These are phyloP conservation scores for Chaetomidium leptoderma DNA, from an alignment of 495 filamentous ascomycete species.

Conservation along the genomic window DNA sequence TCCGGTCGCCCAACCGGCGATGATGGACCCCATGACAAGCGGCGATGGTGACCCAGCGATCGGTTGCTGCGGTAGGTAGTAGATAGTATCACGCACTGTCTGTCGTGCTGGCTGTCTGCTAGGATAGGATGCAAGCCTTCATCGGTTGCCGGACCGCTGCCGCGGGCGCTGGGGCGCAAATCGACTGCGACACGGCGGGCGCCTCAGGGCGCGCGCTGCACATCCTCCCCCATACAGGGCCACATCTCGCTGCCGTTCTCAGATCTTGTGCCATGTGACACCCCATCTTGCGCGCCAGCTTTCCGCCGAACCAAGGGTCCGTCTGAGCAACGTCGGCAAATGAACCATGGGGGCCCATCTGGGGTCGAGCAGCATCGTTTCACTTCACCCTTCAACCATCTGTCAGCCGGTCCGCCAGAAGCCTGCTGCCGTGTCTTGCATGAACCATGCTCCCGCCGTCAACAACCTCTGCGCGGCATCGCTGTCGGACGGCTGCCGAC, in stretches of 20 bases:
- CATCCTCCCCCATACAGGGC: constrained; percentile 25
- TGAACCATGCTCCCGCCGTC: constrained; percentile 5
- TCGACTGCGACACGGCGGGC: constrained; percentile 26
- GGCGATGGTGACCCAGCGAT: constrained; percentile 1
- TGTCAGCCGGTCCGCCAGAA: constrained; percentile 22
- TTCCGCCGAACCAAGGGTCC: constrained; percentile 24
- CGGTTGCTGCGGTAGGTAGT: constrained; percentile 11
- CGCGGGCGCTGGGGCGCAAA: constrained; percentile 15
- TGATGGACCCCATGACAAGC: not conserved
- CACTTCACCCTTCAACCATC: constrained; percentile 30
- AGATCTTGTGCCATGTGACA: constrained; percentile 43
- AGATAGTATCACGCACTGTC: constrained; percentile 19
- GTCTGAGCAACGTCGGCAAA: constrained; percentile 22
- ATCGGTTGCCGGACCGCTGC: constrained; percentile 23
- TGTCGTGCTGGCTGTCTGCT: constrained; percentile 25
- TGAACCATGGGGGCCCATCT: constrained; percentile 28
- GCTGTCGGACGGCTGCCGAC: constrained; percentile 6
- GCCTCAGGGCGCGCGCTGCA: constrained; percentile 26
- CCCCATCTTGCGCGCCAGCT: constrained; percentile 28
- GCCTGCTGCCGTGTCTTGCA: constrained; percentile 13
- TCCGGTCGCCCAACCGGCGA: constrained; percentile 11
- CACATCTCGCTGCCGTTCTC: constrained; percentile 29
- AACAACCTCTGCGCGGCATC: constrained; percentile 1
- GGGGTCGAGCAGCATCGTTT: constrained; percentile 25
- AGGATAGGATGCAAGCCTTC: constrained; percentile 16